A percentile compares a stretch with the other conserved stretches of the same genome.
Evolutionary conservation across 2,329 filamentous ascomycete species (phyloP).

Genomic region (Aureobasidium sp.): DNA sequence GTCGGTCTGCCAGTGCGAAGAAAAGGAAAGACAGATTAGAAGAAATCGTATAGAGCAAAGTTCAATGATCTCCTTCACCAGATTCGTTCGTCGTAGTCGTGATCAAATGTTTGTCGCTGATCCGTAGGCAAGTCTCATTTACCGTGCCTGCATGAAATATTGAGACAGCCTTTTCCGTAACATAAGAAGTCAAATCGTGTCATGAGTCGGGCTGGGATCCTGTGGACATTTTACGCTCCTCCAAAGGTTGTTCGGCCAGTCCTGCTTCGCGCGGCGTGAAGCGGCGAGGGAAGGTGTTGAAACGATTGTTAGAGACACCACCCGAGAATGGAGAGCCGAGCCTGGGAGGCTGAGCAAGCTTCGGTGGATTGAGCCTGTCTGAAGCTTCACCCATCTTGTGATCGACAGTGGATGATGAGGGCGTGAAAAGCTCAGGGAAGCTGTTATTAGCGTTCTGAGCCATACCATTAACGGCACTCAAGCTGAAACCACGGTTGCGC

Average conservation of each 20-base stretch:
- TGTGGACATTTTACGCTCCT: conserved; percentile 6
- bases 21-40: conserved; percentile 1
- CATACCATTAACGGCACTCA: conserved; percentile 45
- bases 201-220: background rate
- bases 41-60: conserved; percentile 5
- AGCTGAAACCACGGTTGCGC: conserved; percentile 55
- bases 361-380: background rate
- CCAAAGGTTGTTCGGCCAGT: conserved; percentile 4
- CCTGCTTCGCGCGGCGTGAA: conserved; percentile 29
- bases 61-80: background rate
- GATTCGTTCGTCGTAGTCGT: conserved; percentile 9
- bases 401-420: conserved; percentile 27
- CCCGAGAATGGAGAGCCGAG: conserved; percentile 43
- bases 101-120: background rate
- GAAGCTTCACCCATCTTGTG: conserved; percentile 23
- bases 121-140: background rate
- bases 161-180: background rate
- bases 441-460: conserved; percentile 35
- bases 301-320: conserved; percentile 28
- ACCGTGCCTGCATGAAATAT: conserved; percentile 1
- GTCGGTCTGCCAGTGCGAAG: background rate
- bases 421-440: conserved; percentile 48
- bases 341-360: conserved; percentile 31
- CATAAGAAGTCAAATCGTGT: background rate
- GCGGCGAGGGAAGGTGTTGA: conserved; percentile 43